Percentiles rank a stretch among this genome's conserved stretches.
Evolutionary conservation across 2,329 filamentous ascomycete species (phyloP).

Genomic region (Colletotrichum navitas): DNA sequence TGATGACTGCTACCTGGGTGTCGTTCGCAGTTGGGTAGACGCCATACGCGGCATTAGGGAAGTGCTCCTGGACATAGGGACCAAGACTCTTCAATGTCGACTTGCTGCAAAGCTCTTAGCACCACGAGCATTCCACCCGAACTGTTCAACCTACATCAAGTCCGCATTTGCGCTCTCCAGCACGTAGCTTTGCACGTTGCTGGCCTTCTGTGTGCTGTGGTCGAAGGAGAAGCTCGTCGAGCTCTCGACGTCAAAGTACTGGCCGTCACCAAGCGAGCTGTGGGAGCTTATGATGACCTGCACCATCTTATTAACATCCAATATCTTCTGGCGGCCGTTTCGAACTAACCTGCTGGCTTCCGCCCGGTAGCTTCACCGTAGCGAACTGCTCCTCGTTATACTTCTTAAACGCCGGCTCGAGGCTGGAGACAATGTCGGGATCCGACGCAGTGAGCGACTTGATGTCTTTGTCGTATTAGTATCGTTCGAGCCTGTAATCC

Average conservation of each 20-base stretch:
- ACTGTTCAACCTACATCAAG: constrained; percentile 73
- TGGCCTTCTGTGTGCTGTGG: constrained; percentile 88
- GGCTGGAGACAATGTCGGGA: constrained; percentile 75
- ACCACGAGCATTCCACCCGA: background rate
- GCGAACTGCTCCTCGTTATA: constrained; percentile 97
- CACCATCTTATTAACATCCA: constrained; percentile 3
- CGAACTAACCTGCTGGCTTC: constrained; percentile 69
- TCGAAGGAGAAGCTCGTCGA: constrained; percentile 91
- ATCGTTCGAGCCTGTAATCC: constrained; percentile 1
- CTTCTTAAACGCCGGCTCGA: constrained; percentile 87
- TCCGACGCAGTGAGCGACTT: constrained; percentile 83
- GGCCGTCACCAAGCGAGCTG: constrained; percentile 82
- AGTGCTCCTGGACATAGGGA: constrained; percentile 88
- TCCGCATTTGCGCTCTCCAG: constrained; percentile 83
- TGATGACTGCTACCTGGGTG: constrained; percentile 80
- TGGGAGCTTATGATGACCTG: constrained; percentile 88
- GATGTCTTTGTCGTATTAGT: constrained; percentile 74
- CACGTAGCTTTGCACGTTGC: constrained; percentile 81
- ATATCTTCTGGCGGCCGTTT: background rate
- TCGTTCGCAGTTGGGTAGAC: constrained; percentile 86
- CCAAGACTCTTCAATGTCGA: constrained; percentile 84
- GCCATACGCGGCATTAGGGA: constrained; percentile 82
- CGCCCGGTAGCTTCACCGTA: constrained; percentile 89
- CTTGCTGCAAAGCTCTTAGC: constrained; percentile 68
- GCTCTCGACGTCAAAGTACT: constrained; percentile 92